Percentiles rank a stretch among this genome's conserved stretches.
Conservation (phyloP, 1,284 basidiomycete species). For the Schizopora paradoxa region DNA sequence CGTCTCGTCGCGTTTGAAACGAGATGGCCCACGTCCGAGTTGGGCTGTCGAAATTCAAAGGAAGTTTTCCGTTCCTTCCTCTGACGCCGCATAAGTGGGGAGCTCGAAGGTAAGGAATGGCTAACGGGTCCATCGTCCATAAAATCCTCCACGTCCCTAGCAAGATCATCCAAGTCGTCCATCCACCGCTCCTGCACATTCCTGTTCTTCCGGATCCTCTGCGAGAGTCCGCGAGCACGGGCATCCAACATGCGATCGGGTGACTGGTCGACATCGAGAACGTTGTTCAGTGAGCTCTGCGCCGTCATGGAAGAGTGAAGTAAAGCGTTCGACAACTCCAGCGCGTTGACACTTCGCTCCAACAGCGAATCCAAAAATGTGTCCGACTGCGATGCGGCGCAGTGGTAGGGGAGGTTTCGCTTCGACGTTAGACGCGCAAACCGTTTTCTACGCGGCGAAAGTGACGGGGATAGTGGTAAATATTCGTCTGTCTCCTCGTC, state of each 20-base stretch:
- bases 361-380: conserved; percentile 43
- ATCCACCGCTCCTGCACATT: conserved; percentile 51
- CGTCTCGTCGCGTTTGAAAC: conserved; percentile 32
- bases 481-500: conserved; percentile 61
- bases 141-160: conserved; percentile 51
- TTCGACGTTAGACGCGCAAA: conserved; percentile 17
- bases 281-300: conserved; percentile 50
- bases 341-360: conserved; percentile 72
- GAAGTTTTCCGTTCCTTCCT: conserved; percentile 41
- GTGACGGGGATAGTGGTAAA: conserved; percentile 17
- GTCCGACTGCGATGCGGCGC: conserved; percentile 25
- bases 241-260: conserved; percentile 39
- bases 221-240: conserved; percentile 44
- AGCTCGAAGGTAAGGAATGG: conserved; percentile 44
- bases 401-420: conserved; percentile 20
- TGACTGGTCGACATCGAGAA: conserved; percentile 34
- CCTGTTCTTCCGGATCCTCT: conserved; percentile 41
- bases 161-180: conserved; percentile 62
- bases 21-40: conserved; percentile 31
- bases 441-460: conserved; percentile 19
- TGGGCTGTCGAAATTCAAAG: conserved; percentile 33
- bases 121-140: conserved; percentile 43
- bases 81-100: conserved; percentile 25
- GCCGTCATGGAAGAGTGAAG: conserved; percentile 69
- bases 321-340: conserved; percentile 76